Conservation (phyloP, 192 early-diverging fungal species). For the Gaertneriomyces semiglobifer region DNA sequence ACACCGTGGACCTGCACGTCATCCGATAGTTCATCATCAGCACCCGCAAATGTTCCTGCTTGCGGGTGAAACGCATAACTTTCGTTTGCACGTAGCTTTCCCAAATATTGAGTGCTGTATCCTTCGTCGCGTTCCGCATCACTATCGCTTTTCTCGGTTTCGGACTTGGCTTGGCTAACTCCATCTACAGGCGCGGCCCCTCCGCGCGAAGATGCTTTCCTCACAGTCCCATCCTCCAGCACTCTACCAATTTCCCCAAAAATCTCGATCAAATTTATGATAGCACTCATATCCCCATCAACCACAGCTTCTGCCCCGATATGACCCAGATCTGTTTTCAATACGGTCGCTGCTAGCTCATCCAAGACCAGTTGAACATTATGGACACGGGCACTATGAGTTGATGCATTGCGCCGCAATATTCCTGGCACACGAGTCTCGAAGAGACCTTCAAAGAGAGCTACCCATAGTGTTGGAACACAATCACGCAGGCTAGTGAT, state of each 20-base stretch:
- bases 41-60: no score
- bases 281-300: neutral
- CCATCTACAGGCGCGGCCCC: no score
- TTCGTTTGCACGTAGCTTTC: neutral
- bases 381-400: slow-evolving; percentile 6
- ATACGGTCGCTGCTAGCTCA: slow-evolving; percentile 12
- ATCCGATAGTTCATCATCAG: no score
- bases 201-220: no score
- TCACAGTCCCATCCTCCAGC: neutral
- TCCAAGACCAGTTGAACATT: slow-evolving; percentile 21
- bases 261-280: slow-evolving; percentile 23
- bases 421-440: slow-evolving; percentile 17
- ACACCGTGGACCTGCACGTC: no score
- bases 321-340: slow-evolving; percentile 24
- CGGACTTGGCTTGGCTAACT: no score
- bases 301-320: slow-evolving; percentile 19
- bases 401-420: neutral
- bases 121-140: neutral
- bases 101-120: neutral
- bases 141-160: neutral
- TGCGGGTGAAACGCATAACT: no score
- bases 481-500: slow-evolving; percentile 12
- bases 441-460: slow-evolving; percentile 33
- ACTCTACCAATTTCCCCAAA: slow-evolving; percentile 19
- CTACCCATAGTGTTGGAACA: slow-evolving; percentile 33